phyloP scores from a whole-genome alignment of 2,329 filamentous ascomycete species.

The Fusarium graminum region DNA sequence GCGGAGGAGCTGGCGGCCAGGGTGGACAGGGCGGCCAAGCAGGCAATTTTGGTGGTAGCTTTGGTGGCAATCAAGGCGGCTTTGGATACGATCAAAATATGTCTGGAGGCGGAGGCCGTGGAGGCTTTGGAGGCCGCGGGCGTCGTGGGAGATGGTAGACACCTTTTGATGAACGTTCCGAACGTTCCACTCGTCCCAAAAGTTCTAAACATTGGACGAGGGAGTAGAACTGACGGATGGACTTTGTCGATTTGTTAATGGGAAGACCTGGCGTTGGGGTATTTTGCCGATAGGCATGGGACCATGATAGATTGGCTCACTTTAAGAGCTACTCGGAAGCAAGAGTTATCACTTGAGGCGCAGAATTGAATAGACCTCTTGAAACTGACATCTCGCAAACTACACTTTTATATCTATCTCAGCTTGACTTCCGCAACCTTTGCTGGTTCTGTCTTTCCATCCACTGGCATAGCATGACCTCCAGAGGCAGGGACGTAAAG shows the following conservation, averaged over 20 bases:
- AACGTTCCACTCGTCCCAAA: background rate
- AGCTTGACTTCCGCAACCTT: constrained; percentile 37
- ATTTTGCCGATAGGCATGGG: constrained; percentile 41
- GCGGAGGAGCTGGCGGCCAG: constrained; percentile 55
- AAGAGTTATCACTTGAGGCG: constrained; percentile 16
- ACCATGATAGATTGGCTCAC: constrained; percentile 40
- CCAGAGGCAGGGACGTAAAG: constrained; percentile 39
- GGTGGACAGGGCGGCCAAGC: constrained; percentile 64
- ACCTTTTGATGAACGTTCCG: no score
- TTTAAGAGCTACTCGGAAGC: constrained; percentile 23
- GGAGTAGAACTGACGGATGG: constrained; percentile 8
- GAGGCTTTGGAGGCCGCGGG: constrained; percentile 51
- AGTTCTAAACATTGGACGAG: no score
- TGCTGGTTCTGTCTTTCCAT: constrained; percentile 41
- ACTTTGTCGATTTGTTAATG: constrained; percentile 43
- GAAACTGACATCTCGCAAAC: constrained; percentile 1
- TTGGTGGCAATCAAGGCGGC: constrained; percentile 65
- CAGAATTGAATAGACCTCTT: constrained; percentile 18
- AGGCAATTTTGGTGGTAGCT: constrained; percentile 67
- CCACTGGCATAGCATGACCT: constrained; percentile 26
- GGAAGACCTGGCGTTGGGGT: constrained; percentile 48
- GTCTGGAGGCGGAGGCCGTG: constrained; percentile 56
- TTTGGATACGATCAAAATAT: constrained; percentile 65
- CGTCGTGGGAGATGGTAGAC: constrained; percentile 46
- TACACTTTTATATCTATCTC: background rate